These are phyloP conservation scores for Begonia masoniana DNA, from an alignment of 306 rosid genomes.

Conservation along the genomic window DNA sequence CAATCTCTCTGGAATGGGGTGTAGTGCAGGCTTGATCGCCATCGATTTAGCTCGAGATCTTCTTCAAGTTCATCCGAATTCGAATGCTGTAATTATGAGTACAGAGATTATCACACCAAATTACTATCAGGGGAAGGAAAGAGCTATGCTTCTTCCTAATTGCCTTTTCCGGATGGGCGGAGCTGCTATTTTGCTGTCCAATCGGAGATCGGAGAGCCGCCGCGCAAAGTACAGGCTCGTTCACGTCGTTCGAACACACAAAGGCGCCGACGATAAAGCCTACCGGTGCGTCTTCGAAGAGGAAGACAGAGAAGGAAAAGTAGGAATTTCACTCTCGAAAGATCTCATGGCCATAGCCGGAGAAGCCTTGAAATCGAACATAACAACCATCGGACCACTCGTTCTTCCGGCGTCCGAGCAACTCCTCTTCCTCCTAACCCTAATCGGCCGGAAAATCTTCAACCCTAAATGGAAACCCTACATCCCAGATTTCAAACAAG, in stretches of 20 bases:
- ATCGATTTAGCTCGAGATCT: constrained; percentile 70
- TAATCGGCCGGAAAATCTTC: constrained; percentile 59
- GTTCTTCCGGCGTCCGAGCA: constrained; percentile 87
- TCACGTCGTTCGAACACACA: constrained; percentile 69
- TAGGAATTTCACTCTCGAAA: constrained; percentile 53
- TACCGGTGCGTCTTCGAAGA: constrained; percentile 62
- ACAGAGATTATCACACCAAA: constrained; percentile 81
- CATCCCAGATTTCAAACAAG: constrained; percentile 75
- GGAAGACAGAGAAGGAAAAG: constrained; percentile 70
- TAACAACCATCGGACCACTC: constrained; percentile 76
- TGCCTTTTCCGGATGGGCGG: constrained; percentile 91
- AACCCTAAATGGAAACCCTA: constrained; percentile 84
- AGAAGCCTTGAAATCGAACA: constrained; percentile 71
- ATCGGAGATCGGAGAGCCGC: constrained; percentile 28
- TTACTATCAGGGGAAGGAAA: constrained; percentile 73
- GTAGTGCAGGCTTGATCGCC: constrained; percentile 68
- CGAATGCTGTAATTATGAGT: constrained; percentile 37
- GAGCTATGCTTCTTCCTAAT: constrained; percentile 84
- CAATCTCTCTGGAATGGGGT: constrained; percentile 88
- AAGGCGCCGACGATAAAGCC: constrained; percentile 61
- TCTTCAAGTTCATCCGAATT: constrained; percentile 73
- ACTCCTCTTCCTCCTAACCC: constrained; percentile 49
- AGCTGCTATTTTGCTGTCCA: constrained; percentile 54
- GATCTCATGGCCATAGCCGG: constrained; percentile 94
- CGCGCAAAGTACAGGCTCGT: constrained; percentile 65